phyloP scores from a whole-genome alignment of 768 basidiomycete species.

The Hygrophoropsis aurantiaca region DNA sequence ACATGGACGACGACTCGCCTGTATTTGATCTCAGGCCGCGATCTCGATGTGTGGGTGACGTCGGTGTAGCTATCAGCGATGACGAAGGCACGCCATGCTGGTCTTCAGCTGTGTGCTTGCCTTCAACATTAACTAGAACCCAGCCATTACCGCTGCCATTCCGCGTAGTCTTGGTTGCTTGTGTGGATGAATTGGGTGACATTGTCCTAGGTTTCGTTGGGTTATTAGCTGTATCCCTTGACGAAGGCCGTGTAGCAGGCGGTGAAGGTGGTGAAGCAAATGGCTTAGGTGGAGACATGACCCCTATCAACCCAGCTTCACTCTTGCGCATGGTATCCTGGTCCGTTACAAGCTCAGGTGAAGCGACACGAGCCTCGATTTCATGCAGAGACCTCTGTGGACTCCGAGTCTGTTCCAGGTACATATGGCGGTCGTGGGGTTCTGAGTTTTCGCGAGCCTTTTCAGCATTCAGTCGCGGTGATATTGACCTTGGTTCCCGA shows the following conservation, averaged over 20 bases:
- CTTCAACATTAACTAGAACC: conserved; percentile 66
- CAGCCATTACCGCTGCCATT: conserved; percentile 53
- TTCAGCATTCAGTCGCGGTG: conserved; percentile 16
- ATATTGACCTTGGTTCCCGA: conserved; percentile 18
- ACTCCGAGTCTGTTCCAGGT: conserved; percentile 23
- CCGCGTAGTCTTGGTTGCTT: conserved; percentile 32
- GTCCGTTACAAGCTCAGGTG: conserved; percentile 50
- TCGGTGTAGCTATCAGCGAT: conserved; percentile 23
- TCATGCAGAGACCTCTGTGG: conserved; percentile 44
- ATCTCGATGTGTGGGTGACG: conserved; percentile 27
- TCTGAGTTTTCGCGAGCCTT: too few species aligned
- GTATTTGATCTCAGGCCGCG: conserved; percentile 23
- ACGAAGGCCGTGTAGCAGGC: conserved; percentile 20
- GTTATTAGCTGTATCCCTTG: conserved; percentile 26
- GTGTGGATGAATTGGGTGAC: conserved; percentile 24
- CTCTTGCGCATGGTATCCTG: conserved; percentile 53
- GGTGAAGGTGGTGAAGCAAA: conserved; percentile 13
- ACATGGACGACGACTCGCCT: conserved; percentile 32
- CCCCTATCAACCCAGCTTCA: conserved; percentile 59
- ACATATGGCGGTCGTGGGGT: conserved; percentile 24
- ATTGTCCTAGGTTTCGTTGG: conserved; percentile 18
- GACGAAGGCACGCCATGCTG: conserved; percentile 23
- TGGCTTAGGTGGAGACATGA: conserved; percentile 38
- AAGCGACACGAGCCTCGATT: conserved; percentile 48
- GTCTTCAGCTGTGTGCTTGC: conserved; percentile 22